Base-by-base conservation (phyloP, 805 yeast genomes). In the Zygoascus bituminiphila region DNA sequence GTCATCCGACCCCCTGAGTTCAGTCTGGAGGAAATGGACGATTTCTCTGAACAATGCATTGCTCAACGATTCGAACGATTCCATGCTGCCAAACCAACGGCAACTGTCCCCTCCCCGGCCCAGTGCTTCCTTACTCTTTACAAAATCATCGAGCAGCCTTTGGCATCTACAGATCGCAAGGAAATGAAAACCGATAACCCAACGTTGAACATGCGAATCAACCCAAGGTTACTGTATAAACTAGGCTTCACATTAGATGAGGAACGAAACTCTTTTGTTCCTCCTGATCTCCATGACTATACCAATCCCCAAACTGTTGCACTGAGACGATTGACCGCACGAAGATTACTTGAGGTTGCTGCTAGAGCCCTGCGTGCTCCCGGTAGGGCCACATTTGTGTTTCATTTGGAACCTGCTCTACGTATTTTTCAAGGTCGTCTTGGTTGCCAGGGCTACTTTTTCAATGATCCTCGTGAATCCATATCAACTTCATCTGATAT, bases 81-180 rank as follows among this genome's bases (percentile, higher is more conserved):
- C 26, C 46, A 37, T 24, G 50, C n/a, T 55, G 55, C 45, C 57
- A 62, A 41, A 56, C 60, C 44, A 39, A 62, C 33, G 54, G 62
- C 54, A 48, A 52, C 62, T 1, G 55, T 64, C 1, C 89, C 94
- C 0, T 65, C 77, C 2, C 75, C 80, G 2, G 61, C 75, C 0
- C 76, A 74, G 40, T 82, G 94, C 55, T 67, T 84, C 20, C 68
- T 69, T 44, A 82, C 87, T 0, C 58, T 87, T 15, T 72, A 75
- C 55, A 79, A 77, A 51, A 82, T 84, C 7, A 65, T 86, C 42
- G 77, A 72, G 53, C 89, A 88, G 1, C 91, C 95, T 0, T 62
- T 87, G 20, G 61, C 69, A 7, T 66, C 62, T 2, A 75, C 72
- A 4, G 76, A 74, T 9, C 64, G 70, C 2, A 81, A 77, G 57